Percentiles rank a stretch among this genome's conserved stretches.
Evolutionary conservation across 2,329 filamentous ascomycete species (phyloP).

Genomic region (Gnomoniopsis sp.): DNA sequence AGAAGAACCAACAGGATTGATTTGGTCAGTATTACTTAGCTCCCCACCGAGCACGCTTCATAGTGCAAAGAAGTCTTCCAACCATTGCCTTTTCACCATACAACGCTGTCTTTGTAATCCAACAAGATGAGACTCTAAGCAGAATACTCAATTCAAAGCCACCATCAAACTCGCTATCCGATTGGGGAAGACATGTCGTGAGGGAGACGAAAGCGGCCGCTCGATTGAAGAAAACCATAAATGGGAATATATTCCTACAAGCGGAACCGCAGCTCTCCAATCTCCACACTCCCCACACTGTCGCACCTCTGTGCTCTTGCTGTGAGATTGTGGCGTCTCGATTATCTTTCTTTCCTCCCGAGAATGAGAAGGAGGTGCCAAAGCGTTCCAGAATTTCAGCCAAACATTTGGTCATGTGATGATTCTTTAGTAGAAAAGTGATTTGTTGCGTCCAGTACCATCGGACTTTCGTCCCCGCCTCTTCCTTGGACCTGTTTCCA

Average conservation of each 20-base stretch:
- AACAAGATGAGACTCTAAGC: neutral
- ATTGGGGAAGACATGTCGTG: neutral
- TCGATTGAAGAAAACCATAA: slow-evolving; percentile 5
- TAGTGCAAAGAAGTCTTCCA: neutral
- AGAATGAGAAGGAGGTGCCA: neutral
- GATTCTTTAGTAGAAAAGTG: slow-evolving; percentile 8
- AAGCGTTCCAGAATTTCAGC: neutral
- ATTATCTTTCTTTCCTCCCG: slow-evolving; percentile 3
- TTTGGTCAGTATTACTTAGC: neutral
- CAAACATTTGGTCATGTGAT: slow-evolving; percentile 11
- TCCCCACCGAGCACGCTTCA: neutral
- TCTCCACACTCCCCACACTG: neutral
- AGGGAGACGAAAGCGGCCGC: neutral
- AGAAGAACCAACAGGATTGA: neutral
- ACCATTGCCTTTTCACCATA: neutral
- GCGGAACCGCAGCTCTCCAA: slow-evolving; percentile 4
- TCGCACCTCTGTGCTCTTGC: neutral
- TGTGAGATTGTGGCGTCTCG: neutral
- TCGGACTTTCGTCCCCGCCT: neutral
- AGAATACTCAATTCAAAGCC: neutral
- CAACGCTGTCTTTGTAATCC: neutral
- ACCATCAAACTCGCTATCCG: neutral
- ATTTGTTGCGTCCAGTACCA: neutral
- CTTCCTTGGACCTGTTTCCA: neutral
- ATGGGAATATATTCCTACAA: slow-evolving; percentile 26